Base-by-base conservation (phyloP, 2,329 filamentous ascomycete species). In the Aureobasidium subglaciale region DNA sequence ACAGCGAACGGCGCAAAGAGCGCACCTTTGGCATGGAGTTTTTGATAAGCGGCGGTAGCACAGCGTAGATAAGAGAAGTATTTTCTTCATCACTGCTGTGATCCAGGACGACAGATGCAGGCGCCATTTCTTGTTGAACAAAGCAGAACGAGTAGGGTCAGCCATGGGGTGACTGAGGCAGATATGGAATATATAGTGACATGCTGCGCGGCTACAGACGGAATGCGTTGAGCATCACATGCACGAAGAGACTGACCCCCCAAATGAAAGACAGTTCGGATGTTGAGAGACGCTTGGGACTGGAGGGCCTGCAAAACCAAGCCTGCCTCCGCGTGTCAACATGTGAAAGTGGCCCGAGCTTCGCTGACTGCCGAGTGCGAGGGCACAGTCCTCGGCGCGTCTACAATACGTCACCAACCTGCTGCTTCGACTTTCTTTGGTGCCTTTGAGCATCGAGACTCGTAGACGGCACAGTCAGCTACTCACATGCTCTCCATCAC, bases 1-100 rank as follows among this genome's bases (percentile, higher is more conserved):
- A 58, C 25, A 56, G 34, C n/a, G 56, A 56, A 29, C 54, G 56
- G 22, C 54, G 56, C 29, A 60, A 38, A 40, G 57, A 56, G 22
- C 48, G 48, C 30, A 59, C 49, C 16, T 55, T 53, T 9, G 56
- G 56, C 30, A 58, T 54, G 11, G 54, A 53, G 9, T 50, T 56
- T 9, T 57, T 52, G 30, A 60, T 42, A 5, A 60, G 29, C 11
- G 55, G 46, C 6, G 59, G 59, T 5, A 60, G 41, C 10, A 57
- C 46, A 11, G 46, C 48, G 35, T 57, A 57, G 38, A 57, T 40
- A 6, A 56, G 30, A 9, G 55, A 56, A n/a, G 29, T 42, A n/a
- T 25, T 50, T 25, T 48, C 29, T n/a, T 56, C 37, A 13, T 56
- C 38, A 20, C 15, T 37, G 13, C n/a, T n/a, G n/a, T n/a, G 29